Conservation (phyloP, 139 green algal genomes). For the Chlamydomonas incerta region DNA sequence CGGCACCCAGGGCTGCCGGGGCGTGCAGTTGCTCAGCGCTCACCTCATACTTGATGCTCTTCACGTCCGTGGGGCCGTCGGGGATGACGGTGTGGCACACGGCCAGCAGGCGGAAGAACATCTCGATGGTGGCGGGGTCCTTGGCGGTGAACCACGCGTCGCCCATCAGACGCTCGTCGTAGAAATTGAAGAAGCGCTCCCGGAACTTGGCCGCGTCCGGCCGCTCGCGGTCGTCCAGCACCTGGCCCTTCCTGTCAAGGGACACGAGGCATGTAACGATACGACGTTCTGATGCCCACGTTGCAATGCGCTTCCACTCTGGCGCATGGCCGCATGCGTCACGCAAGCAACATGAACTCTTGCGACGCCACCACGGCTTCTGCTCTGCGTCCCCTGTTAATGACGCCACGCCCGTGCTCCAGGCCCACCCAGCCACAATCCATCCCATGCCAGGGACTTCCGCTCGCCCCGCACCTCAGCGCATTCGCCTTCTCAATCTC, state of each 20-base stretch:
- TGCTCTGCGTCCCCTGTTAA: too few relatives aligned
- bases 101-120: slow-evolving; percentile 84
- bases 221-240: slow-evolving; percentile 33
- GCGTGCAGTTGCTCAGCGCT: background rate
- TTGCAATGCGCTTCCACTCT: too few relatives aligned
- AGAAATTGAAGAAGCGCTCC: slow-evolving; percentile 86
- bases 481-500: slow-evolving; percentile 85
- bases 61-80: slow-evolving; percentile 52
- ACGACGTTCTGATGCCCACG: too few relatives aligned
- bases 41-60: slow-evolving; percentile 74
- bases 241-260: slow-evolving; percentile 42
- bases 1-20: too few relatives aligned
- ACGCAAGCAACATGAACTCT: too few relatives aligned
- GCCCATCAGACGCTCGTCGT: slow-evolving; percentile 81
- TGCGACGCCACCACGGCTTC: too few relatives aligned
- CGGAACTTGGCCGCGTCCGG: slow-evolving; percentile 37
- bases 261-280: too few relatives aligned
- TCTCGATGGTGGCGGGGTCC: slow-evolving; percentile 47
- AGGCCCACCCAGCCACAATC: too few relatives aligned
- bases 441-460: too few relatives aligned
- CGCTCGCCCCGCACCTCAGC: background rate
- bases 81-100: slow-evolving; percentile 88
- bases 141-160: slow-evolving; percentile 71
- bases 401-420: too few relatives aligned
- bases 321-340: too few relatives aligned